These are phyloP conservation scores for Tolypocladium pustulatum DNA, from an alignment of 2,329 filamentous ascomycete genomes.

Conservation along the genomic window DNA sequence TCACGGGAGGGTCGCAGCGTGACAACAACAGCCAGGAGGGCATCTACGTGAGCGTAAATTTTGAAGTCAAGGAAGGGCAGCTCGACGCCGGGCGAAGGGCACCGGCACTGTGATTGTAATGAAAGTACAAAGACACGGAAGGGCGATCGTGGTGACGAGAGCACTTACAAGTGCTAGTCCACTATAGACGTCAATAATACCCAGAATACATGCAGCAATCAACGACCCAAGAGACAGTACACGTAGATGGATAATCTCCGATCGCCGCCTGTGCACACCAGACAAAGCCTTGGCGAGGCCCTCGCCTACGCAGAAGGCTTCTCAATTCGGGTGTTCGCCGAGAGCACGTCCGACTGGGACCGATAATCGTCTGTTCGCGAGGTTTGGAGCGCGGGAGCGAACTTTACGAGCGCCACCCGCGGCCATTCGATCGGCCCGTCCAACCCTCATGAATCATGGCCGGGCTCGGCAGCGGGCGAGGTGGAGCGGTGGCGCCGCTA, in stretches of 20 bases:
- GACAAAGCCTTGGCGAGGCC: not conserved
- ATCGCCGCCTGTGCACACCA: not conserved
- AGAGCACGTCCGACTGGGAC: not conserved
- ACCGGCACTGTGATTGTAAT: not conserved
- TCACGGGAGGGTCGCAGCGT: constrained; percentile 11
- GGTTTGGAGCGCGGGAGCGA: not conserved
- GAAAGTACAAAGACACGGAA: not conserved
- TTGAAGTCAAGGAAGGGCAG: constrained; percentile 19
- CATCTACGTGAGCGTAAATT: constrained; percentile 25
- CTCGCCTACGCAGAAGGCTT: not conserved
- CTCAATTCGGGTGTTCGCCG: not conserved
- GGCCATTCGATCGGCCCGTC: not conserved
- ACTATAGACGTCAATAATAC: not conserved
- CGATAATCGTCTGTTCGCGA: not conserved
- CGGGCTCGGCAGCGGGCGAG: not conserved
- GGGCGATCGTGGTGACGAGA: not conserved
- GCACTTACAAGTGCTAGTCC: not conserved
- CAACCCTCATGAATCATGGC: not conserved
- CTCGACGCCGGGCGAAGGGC: not conserved
- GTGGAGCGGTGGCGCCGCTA: not conserved
- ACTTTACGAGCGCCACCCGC: not conserved
- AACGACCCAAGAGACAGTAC: not conserved
- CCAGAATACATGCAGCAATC: not conserved
- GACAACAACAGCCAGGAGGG: constrained; percentile 16
- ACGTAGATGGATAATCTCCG: not conserved